phyloP scores from a whole-genome alignment of 2,329 filamentous ascomycete species.

The Cryphonectria radicalis region DNA sequence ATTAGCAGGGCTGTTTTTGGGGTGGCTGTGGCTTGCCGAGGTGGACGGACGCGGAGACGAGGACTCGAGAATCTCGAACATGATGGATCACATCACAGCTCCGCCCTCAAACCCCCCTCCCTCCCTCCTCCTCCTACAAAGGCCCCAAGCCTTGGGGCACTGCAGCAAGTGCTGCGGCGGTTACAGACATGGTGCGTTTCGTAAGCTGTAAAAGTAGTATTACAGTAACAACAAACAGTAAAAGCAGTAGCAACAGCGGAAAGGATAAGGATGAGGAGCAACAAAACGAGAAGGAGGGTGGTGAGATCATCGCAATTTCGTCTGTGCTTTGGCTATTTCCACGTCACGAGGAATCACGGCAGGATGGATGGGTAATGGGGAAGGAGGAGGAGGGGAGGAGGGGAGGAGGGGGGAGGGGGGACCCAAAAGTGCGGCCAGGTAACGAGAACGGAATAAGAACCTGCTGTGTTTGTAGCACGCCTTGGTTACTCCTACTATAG shows the following conservation, averaged over 20 bases:
- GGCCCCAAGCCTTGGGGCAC: neutral
- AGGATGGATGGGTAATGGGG: neutral
- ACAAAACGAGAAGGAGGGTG: neutral
- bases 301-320: constrained; percentile 30
- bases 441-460: neutral
- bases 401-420: neutral
- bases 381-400: too few species aligned
- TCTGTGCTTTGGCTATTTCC: constrained; percentile 4
- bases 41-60: neutral
- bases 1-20: constrained; percentile 15
- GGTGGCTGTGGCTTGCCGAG: constrained; percentile 11
- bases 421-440: constrained; percentile 5
- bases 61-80: constrained; percentile 1
- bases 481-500: neutral
- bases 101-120: neutral
- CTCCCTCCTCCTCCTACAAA: neutral
- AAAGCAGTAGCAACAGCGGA: neutral
- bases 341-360: constrained; percentile 6
- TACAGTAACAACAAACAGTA: neutral
- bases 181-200: constrained; percentile 9
- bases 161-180: neutral
- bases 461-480: neutral
- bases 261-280: neutral
- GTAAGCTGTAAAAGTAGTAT: neutral
- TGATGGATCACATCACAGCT: neutral